Evolutionary conservation across 805 yeast species (phyloP), one percentile per base, ranked within the genome.

Genomic region (Lipomyces spencermartinsiae): DNA sequence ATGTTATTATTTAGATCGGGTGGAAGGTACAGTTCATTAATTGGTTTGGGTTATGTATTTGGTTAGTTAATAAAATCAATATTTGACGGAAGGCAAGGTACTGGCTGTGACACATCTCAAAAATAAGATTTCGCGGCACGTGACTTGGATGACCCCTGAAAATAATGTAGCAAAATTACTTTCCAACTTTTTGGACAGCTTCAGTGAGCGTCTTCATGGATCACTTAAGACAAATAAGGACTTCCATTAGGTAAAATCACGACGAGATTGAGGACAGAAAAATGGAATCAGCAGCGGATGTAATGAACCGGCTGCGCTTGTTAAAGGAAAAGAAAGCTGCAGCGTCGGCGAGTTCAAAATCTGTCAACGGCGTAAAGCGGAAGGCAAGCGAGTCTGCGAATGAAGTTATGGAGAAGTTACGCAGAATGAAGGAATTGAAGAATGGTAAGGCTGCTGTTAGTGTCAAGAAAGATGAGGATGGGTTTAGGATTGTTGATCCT

Each of bases 201-300:
- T 25, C 29, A 2, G 29, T 25, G 3, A 25, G 29, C 2, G 29
- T 25, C 29, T 25, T 25, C 29, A 25, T 25, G 29, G 29, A 25
- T 25, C 29, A 2, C 29, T 25, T 25, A 25, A 25, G 29, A 2
- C 3, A 2, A 25, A 14, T 43, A n/a, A 2, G 19, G 25, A n/a
- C 16, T n/a, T 43, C 19, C 22, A 5, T 16, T n/a, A 43, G 8
- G 19, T 43, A 6, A 37, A 37, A 9, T 37, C 43, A 37, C 43
- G 43, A 16, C 43, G 49, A 43, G 8, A 43, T 43, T 43, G 19
- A 53, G 59, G 1, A 19, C 5, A 43, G 35, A 37, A 8, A n/a
- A 31, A 67, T 67, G 70, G 70, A 63, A 59, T 46, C 70, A 43
- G 70, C 63, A 7, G 70, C 61, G 4, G 66, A 62, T 61, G 67